A percentile compares a stretch with the other conserved stretches of the same genome.
Conservation (phyloP, 148 eudicot genomes). For the Vaccinium vitisidaea region DNA sequence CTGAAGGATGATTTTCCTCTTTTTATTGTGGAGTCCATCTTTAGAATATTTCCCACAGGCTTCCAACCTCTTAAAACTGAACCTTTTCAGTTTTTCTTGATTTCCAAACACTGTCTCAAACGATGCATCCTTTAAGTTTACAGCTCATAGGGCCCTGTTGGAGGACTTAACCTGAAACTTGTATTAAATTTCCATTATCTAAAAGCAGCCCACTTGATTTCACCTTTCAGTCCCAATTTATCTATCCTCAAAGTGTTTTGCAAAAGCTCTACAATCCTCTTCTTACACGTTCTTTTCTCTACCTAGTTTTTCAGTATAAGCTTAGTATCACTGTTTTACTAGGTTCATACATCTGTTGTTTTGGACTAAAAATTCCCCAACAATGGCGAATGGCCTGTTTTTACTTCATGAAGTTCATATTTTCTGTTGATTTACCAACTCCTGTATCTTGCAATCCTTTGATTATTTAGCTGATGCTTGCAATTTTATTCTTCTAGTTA, state of each 20-base stretch:
- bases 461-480: conserved; percentile 8
- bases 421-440: background rate
- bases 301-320: background rate
- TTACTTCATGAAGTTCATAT: background rate
- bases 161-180: background rate
- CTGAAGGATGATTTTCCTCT: background rate
- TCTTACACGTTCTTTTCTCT: background rate
- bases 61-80: background rate
- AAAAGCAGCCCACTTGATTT: background rate
- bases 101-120: background rate
- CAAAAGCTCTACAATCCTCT: background rate
- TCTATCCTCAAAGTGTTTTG: background rate
- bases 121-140: background rate
- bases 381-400: background rate
- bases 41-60: background rate
- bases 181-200: background rate
- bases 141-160: background rate
- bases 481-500: background rate
- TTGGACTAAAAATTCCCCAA: background rate
- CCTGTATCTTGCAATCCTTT: background rate
- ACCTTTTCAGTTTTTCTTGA: background rate
- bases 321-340: background rate
- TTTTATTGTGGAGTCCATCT: background rate
- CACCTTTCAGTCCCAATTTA: background rate
- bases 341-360: background rate